These are phyloP conservation scores for Ogataea populi-albae DNA, from an alignment of 805 yeast species.

Conservation along the genomic window DNA sequence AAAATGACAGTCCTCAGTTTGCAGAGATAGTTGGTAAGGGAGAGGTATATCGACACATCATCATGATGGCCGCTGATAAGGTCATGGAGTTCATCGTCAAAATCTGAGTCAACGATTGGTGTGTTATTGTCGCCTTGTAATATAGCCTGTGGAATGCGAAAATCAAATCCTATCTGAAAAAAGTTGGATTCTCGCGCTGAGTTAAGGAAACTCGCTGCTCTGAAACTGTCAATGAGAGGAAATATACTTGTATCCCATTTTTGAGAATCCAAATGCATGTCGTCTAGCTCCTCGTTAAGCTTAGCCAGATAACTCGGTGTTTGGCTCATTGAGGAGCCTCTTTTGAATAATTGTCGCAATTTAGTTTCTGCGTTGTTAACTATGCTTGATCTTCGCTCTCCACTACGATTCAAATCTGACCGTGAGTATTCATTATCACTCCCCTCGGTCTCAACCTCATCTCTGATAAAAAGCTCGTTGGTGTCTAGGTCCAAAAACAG, in stretches of 20 bases:
- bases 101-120: conserved; percentile 23
- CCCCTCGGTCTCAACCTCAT: conserved; percentile 5
- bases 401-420: conserved; percentile 9
- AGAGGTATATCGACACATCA: conserved; percentile 27
- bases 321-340: conserved; percentile 11
- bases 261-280: no score
- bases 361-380: conserved; percentile 19
- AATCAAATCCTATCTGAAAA: conserved; percentile 25
- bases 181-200: conserved; percentile 18
- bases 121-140: no score
- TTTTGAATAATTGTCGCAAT: conserved; percentile 19
- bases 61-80: conserved; percentile 28
- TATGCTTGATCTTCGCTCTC: conserved; percentile 11
- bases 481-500: conserved; percentile 57
- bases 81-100: conserved; percentile 15
- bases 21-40: conserved; percentile 23
- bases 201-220: conserved; percentile 10
- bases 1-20: conserved; percentile 21
- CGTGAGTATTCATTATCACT: conserved; percentile 11
- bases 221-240: conserved; percentile 13
- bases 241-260: conserved; percentile 15
- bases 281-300: conserved; percentile 3
- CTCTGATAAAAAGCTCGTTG: conserved; percentile 36
- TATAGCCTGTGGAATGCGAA: conserved; percentile 1
- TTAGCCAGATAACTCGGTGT: conserved; percentile 6